Base-by-base conservation (phyloP, 495 filamentous ascomycete genomes). In the Aspergillus carlsbadensis region DNA sequence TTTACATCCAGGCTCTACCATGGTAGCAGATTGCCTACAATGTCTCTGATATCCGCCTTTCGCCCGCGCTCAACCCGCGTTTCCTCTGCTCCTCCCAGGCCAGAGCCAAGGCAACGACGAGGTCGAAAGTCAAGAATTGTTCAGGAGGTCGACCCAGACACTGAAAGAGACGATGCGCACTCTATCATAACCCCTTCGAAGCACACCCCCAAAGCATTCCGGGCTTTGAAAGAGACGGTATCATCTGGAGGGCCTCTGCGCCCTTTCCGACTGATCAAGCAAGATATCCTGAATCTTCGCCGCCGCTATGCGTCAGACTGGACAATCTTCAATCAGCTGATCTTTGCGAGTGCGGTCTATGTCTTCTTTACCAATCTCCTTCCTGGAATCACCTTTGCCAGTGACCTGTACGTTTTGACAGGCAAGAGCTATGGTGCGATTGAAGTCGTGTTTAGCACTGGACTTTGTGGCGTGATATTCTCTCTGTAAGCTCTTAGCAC, bases 341-440 rank as follows among this genome's bases (percentile, higher is more conserved):
- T 90, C 10, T 74, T 90, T 57, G 87, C 87, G 10, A 86, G 82
- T 42, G 85, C 87, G 2, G 83, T 90, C 15, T 89, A 86, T 69
- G 80, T 90, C 20, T 90, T 89, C 67, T 90, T 90, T 58, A 89
- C 85, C 14, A 90, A 90, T 66, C 71, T 90, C 1, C 72, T 90
- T 5, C 87, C 87, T 0, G 85, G 87, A 2, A 88, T 90, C 60
- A 89, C 87, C 0, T 90, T 89, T 68, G 85, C 84, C 0, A 85
- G 80, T 61, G 87, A 90, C 63, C 65, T 89, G 33, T 87, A 87
- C 60, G 81, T 84, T 0, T 67, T 85, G 55, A 89, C 87, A 0
- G 85, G 86, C 22, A 69, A 79, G 60, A 86, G 75, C 49, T 90
- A 85, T 79, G 87, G 85, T 0, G 84, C 87, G 0, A 85, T 89